Evolutionary conservation across 345 rosid species (phyloP).

Genomic region (Citrus glauca): DNA sequence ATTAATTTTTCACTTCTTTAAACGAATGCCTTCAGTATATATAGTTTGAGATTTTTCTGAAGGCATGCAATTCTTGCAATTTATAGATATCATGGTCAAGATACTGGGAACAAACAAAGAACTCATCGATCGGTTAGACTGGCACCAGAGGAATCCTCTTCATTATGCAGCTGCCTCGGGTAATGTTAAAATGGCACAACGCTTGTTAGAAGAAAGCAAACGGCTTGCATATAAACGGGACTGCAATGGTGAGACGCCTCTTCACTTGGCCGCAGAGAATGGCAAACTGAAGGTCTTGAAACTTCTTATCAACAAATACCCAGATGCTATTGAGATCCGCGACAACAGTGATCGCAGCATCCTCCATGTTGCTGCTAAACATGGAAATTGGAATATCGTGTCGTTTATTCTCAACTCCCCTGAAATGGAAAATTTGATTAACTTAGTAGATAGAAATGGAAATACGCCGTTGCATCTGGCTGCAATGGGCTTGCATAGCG

Average conservation of each 20-base stretch:
- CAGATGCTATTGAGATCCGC: not conserved
- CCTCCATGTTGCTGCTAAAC: not conserved
- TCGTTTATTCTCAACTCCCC: not conserved
- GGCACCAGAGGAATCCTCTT: not conserved
- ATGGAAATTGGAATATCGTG: not conserved
- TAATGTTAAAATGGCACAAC: not conserved
- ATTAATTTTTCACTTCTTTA: not conserved
- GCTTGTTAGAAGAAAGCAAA: not conserved
- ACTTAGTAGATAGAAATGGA: not conserved
- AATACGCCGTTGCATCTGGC: constrained; percentile 5
- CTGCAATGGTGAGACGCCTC: not conserved
- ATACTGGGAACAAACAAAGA: not conserved
- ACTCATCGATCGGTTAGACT: not conserved
- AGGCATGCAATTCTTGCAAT: not conserved
- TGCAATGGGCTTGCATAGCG: not conserved
- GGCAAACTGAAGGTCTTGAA: not conserved
- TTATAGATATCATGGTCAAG: not conserved
- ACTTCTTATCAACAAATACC: not conserved
- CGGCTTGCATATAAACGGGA: not conserved
- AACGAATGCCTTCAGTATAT: no score
- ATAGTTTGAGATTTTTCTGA: not conserved
- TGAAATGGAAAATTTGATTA: constrained; percentile 6
- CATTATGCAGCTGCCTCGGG: not conserved
- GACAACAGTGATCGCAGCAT: not conserved
- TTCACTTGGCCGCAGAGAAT: not conserved